Evolutionary conservation across 2,329 filamentous ascomycete species (phyloP).

Genomic region (Fusarium pseudograminearum): DNA sequence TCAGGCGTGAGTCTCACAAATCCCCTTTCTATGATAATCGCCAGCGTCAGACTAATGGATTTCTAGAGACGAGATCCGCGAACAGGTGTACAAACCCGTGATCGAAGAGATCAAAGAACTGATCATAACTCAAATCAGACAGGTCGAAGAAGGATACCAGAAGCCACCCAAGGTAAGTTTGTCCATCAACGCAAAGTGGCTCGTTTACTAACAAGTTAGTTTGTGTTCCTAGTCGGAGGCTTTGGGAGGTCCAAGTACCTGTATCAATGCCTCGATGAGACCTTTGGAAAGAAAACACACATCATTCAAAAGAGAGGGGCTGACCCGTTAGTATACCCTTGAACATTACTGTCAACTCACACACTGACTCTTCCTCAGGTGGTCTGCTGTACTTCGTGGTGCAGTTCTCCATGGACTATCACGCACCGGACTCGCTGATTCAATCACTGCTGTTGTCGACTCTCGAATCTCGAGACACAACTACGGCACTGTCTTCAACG

Average conservation of each 20-base stretch:
- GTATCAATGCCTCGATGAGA: slow-evolving; percentile 36
- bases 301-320: slow-evolving; percentile 51
- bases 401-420: slow-evolving; percentile 49
- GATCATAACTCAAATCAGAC: slow-evolving; percentile 47
- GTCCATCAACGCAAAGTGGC: background rate
- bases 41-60: background rate
- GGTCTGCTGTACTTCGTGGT: slow-evolving; percentile 53
- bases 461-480: slow-evolving; percentile 48
- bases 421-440: background rate
- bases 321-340: slow-evolving; percentile 50
- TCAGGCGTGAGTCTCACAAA: slow-evolving; percentile 14
- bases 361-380: slow-evolving; percentile 39
- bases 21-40: background rate
- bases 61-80: slow-evolving; percentile 1
- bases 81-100: slow-evolving; percentile 45
- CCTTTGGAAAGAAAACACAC: slow-evolving; percentile 22
- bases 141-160: slow-evolving; percentile 37
- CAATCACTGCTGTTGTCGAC: slow-evolving; percentile 37
- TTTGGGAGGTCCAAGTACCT: slow-evolving; percentile 54
- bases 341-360: rapidly evolving
- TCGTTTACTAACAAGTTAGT: slow-evolving; percentile 42
- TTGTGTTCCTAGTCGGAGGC: slow-evolving; percentile 56
- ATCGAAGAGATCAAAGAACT: slow-evolving; percentile 41
- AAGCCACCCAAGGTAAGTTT: slow-evolving; percentile 48
- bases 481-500: slow-evolving; percentile 44